Conservation (phyloP, 2,329 filamentous ascomycete species). For the Ophidiomyces ophidiicola region DNA sequence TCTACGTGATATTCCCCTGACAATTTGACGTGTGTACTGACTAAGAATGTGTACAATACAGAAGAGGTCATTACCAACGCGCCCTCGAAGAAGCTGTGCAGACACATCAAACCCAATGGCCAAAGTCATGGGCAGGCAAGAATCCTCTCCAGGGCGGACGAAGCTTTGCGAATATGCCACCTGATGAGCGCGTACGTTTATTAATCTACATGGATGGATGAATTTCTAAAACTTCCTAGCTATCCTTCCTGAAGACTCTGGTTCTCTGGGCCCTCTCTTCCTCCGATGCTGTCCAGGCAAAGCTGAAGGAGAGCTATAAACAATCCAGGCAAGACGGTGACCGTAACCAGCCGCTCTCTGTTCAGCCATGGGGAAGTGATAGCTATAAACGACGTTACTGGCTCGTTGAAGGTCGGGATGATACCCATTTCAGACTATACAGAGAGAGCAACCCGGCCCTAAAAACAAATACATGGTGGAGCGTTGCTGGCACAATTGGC, state of each 20-base stretch:
- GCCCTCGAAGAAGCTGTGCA: slow-evolving; percentile 88
- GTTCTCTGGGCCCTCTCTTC: slow-evolving; percentile 81
- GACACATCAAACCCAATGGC: slow-evolving; percentile 79
- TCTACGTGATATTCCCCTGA: neutral
- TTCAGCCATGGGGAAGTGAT: slow-evolving; percentile 82
- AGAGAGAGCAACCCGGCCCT: slow-evolving; percentile 73
- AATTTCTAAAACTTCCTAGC: slow-evolving; percentile 38
- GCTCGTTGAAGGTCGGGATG: slow-evolving; percentile 83
- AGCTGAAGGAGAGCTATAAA: slow-evolving; percentile 82
- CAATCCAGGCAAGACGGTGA: slow-evolving; percentile 66
- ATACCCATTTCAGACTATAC: slow-evolving; percentile 88
- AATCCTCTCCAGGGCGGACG: slow-evolving; percentile 71
- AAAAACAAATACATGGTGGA: slow-evolving; percentile 77
- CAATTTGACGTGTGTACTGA: slow-evolving; percentile 4
- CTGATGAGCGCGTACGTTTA: slow-evolving; percentile 60
- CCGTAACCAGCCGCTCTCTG: slow-evolving; percentile 72
- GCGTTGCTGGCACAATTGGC: slow-evolving; percentile 78
- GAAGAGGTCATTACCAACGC: slow-evolving; percentile 80
- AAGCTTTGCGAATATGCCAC: slow-evolving; percentile 70
- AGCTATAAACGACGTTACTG: slow-evolving; percentile 88
- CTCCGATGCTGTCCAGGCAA: slow-evolving; percentile 66
- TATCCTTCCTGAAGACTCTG: slow-evolving; percentile 69
- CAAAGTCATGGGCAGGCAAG: slow-evolving; percentile 64
- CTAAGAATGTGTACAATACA: slow-evolving; percentile 32
- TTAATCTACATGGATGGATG: neutral